A percentile compares a stretch with the other conserved stretches of the same genome.
phyloP scores from a whole-genome alignment of 2,329 filamentous ascomycete genomes.

The Aureobasidium sp. region DNA sequence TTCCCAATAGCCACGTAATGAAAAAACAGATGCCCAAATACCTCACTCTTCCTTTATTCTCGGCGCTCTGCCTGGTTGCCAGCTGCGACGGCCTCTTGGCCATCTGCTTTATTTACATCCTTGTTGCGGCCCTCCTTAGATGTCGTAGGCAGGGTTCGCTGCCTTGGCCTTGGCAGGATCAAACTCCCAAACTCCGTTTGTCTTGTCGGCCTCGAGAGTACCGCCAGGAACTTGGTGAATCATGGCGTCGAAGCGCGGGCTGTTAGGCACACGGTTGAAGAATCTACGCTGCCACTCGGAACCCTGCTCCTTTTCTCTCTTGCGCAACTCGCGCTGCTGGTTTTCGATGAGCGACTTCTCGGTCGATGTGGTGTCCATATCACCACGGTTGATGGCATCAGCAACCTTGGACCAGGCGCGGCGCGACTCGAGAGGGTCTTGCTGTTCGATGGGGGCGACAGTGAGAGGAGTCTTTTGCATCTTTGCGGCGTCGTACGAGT shows the following conservation, averaged over 20 bases:
- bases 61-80: not conserved
- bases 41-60: not conserved
- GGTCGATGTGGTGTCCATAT: constrained; percentile 70
- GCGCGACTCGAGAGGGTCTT: constrained; percentile 81
- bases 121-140: not conserved
- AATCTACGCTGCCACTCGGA: constrained; percentile 76
- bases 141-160: constrained; percentile 4
- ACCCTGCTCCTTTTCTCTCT: constrained; percentile 66
- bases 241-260: constrained; percentile 42
- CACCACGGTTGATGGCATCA: constrained; percentile 67
- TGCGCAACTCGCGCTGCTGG: constrained; percentile 69
- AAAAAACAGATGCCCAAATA: not conserved
- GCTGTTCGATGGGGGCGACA: constrained; percentile 65
- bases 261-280: constrained; percentile 50
- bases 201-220: constrained; percentile 54
- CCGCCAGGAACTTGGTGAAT: constrained; percentile 37
- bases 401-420: constrained; percentile 85
- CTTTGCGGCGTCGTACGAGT: constrained; percentile 41
- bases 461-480: constrained; percentile 57
- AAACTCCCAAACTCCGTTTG: constrained; percentile 64
- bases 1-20: not conserved
- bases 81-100: not conserved
- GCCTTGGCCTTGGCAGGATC: constrained; percentile 7
- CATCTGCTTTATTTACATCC: not conserved
- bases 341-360: constrained; percentile 91